Conservation (phyloP, 2,329 filamentous ascomycete species). For the Colletotrichum sp. region DNA sequence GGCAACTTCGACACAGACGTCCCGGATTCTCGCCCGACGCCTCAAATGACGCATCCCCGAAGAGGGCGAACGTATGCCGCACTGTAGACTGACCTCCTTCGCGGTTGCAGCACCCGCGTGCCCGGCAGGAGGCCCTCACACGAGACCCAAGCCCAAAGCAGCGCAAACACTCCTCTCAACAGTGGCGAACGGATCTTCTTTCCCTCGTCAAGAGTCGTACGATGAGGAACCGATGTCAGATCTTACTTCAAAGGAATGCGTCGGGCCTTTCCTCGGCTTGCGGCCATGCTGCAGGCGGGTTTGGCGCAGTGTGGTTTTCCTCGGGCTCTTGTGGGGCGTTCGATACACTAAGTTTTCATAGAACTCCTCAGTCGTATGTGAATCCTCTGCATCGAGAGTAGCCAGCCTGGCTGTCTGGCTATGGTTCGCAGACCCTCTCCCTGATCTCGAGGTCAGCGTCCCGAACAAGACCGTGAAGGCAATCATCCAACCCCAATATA, state of each 20-base stretch:
- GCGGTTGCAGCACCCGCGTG: neutral
- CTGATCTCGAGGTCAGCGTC: neutral
- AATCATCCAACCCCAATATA: neutral
- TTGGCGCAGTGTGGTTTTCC: neutral
- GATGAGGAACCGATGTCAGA: neutral
- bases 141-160: neutral
- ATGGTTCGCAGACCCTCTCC: neutral
- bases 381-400: neutral
- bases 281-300: neutral
- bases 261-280: neutral
- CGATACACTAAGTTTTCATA: neutral
- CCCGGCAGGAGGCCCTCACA: neutral
- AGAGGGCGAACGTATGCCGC: neutral
- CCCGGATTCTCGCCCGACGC: neutral
- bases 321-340: neutral
- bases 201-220: neutral
- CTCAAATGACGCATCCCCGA: neutral
- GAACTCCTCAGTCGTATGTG: neutral
- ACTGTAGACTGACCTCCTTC: neutral
- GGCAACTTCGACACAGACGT: neutral
- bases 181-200: neutral
- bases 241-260: neutral
- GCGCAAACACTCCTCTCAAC: neutral
- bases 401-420: neutral
- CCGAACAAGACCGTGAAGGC: neutral